A percentile compares a stretch with the other conserved stretches of the same genome.
These are phyloP conservation scores for Suhomyces kilbournensis DNA, from an alignment of 805 yeast species.

Conservation along the genomic window DNA sequence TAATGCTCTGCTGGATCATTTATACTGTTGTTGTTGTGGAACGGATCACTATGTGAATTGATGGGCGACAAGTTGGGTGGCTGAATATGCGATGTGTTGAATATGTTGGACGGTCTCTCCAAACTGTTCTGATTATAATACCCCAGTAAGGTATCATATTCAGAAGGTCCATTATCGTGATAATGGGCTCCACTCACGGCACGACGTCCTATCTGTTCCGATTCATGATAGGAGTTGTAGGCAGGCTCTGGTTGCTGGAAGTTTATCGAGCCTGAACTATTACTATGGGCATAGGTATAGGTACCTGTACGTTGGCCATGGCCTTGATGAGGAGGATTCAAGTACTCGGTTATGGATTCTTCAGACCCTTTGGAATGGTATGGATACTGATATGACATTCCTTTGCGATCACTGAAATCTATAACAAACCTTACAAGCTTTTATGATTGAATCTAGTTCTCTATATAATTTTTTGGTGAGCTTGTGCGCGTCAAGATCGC, in stretches of 20 bases:
- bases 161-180: conserved; percentile 1
- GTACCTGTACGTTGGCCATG: conserved; percentile 16
- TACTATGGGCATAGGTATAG: conserved; percentile 9
- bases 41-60: conserved; percentile 13
- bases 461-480: not conserved
- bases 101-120: conserved; percentile 25
- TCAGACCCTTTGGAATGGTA: conserved; percentile 1
- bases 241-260: conserved; percentile 29
- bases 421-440: not conserved
- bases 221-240: conserved; percentile 8
- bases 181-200: conserved; percentile 1
- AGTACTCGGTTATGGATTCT: conserved; percentile 13
- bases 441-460: not conserved
- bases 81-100: conserved; percentile 19
- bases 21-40: conserved; percentile 5
- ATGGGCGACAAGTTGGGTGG: conserved; percentile 17
- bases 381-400: not conserved
- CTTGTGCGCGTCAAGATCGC: not conserved
- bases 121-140: conserved; percentile 20
- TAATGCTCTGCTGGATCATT: conserved; percentile 5
- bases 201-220: not conserved
- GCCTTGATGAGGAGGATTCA: conserved; percentile 9
- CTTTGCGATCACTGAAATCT: not conserved
- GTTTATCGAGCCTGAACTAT: conserved; percentile 19
- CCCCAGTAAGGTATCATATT: conserved; percentile 19